phyloP scores from a whole-genome alignment of 305 asterid genomes.

The Coffea humblotiana region DNA sequence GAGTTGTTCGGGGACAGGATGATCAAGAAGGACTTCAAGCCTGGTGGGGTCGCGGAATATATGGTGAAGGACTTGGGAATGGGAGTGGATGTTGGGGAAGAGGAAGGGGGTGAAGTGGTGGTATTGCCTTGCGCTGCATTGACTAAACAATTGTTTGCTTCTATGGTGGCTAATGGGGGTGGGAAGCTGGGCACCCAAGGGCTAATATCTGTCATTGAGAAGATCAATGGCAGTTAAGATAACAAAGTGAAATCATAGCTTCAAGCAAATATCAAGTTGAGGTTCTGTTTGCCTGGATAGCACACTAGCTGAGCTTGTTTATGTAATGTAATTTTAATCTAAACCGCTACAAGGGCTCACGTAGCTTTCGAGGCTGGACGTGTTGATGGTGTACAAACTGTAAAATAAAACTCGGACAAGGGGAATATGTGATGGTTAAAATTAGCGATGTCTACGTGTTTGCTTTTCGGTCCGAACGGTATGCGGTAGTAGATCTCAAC shows the following conservation, averaged over 20 bases:
- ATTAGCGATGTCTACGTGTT: too few species aligned
- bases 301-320: too few species aligned
- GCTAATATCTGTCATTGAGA: constrained; percentile 63
- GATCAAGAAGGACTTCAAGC: constrained; percentile 63
- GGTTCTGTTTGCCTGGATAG: neutral
- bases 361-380: too few species aligned
- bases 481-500: too few species aligned
- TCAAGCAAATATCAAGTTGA: neutral
- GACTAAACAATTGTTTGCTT: constrained; percentile 72
- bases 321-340: too few species aligned
- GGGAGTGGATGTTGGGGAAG: constrained; percentile 62
- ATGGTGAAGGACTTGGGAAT: constrained; percentile 94
- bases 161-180: constrained; percentile 85
- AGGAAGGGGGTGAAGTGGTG: constrained; percentile 43
- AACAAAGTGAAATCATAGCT: neutral
- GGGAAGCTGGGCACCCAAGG: constrained; percentile 83
- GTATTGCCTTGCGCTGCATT: constrained; percentile 83
- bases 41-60: constrained; percentile 80
- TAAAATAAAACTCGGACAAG: too few species aligned
- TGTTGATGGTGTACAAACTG: too few species aligned
- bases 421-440: too few species aligned
- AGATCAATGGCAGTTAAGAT: constrained; percentile 49
- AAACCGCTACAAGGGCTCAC: too few species aligned
- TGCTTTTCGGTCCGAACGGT: too few species aligned
- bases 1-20: constrained; percentile 82